A percentile compares a stretch with the other conserved stretches of the same genome.
Evolutionary conservation across 306 rosid genomes (phyloP).

Genomic region (Lathyrus oleraceus): DNA sequence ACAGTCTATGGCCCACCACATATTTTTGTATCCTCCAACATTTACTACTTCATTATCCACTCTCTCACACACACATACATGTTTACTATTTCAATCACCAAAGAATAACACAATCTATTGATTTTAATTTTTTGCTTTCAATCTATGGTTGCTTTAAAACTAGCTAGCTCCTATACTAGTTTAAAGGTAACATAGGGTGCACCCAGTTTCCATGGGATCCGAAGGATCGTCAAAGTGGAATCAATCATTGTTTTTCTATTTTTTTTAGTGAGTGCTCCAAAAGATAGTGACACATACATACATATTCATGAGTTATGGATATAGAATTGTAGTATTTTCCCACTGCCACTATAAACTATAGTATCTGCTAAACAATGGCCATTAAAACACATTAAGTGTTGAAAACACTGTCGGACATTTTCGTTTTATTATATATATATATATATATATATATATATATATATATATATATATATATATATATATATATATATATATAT

Average conservation of each 20-base stretch:
- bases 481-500: too few species aligned
- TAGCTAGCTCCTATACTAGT: constrained; percentile 3
- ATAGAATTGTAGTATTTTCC: constrained; percentile 46
- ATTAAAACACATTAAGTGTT: not conserved
- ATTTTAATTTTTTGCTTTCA: not conserved
- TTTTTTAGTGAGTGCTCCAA: constrained; percentile 35
- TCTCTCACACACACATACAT: constrained; percentile 12
- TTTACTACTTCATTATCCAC: constrained; percentile 29
- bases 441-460: too few species aligned
- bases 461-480: too few species aligned
- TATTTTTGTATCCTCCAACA: constrained; percentile 36
- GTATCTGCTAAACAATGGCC: constrained; percentile 35
- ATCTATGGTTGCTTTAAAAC: constrained; percentile 35
- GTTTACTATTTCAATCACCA: constrained; percentile 19
- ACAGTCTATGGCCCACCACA: constrained; percentile 51
- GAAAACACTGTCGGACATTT: not conserved
- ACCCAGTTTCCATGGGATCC: constrained; percentile 54
- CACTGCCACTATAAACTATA: constrained; percentile 45
- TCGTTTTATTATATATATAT: too few species aligned
- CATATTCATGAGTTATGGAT: constrained; percentile 33
- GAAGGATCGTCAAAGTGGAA: constrained; percentile 47
- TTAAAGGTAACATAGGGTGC: constrained; percentile 34
- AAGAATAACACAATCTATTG: not conserved
- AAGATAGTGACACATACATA: constrained; percentile 34
- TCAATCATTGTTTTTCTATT: constrained; percentile 63